These are phyloP conservation scores for Fusarium brachygibbosum DNA, from an alignment of 2,329 filamentous ascomycete species.

Conservation along the genomic window DNA sequence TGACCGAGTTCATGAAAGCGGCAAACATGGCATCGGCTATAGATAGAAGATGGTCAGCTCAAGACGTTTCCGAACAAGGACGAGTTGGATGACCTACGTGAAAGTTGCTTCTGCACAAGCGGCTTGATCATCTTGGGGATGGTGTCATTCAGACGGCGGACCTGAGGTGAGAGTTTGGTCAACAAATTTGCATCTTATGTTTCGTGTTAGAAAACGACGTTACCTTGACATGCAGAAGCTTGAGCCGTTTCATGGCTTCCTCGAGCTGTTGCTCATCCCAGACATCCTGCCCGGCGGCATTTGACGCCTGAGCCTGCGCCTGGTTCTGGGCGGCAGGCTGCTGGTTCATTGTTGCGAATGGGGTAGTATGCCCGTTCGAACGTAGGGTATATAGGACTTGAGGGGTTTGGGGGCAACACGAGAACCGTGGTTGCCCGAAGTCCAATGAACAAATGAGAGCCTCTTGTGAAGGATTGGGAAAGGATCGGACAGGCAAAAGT, in stretches of 20 bases:
- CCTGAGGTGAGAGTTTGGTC: constrained; percentile 46
- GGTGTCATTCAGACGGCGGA: constrained; percentile 54
- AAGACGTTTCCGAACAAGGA: constrained; percentile 36
- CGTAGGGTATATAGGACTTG: constrained; percentile 21
- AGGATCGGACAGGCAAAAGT: constrained; percentile 20
- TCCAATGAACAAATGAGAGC: constrained; percentile 17
- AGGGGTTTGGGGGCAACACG: constrained; percentile 35
- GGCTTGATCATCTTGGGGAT: constrained; percentile 61
- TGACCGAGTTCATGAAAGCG: constrained; percentile 63
- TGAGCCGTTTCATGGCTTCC: constrained; percentile 64
- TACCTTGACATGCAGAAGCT: constrained; percentile 69
- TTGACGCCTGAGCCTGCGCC: constrained; percentile 37
- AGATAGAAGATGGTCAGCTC: constrained; percentile 28
- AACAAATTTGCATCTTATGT: constrained; percentile 36
- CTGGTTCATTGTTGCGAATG: constrained; percentile 39
- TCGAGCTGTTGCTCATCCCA: constrained; percentile 66
- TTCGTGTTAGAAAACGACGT: constrained; percentile 14
- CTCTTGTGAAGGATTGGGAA: constrained; percentile 17
- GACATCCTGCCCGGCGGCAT: constrained; percentile 49
- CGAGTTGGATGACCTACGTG: constrained; percentile 59
- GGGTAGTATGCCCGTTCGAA: constrained; percentile 10
- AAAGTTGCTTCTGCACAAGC: constrained; percentile 62
- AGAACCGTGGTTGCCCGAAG: constrained; percentile 26
- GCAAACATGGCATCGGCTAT: constrained; percentile 65
- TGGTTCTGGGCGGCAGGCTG: constrained; percentile 38